Evolutionary conservation across 2,329 filamentous ascomycete genomes (phyloP).

Genomic region (Xylaria sp.): DNA sequence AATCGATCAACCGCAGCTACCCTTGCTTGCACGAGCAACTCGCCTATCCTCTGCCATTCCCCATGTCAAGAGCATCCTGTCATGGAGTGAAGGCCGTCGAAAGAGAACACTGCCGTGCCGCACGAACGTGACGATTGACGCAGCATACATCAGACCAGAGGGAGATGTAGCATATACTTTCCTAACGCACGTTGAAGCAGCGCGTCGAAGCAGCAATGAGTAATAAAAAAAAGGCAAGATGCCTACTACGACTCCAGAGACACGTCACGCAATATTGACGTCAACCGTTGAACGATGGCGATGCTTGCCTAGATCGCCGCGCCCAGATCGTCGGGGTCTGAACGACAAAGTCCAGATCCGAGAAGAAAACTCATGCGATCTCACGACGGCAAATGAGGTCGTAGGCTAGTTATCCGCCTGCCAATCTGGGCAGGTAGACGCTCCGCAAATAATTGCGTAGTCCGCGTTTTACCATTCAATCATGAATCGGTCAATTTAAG

Average conservation of each 20-base stretch:
- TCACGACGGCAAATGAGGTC: not conserved
- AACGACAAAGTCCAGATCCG: not conserved
- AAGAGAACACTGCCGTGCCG: constrained; percentile 1
- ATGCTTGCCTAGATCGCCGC: not conserved
- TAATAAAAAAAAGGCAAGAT: no score
- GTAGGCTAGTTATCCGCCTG: constrained; percentile 1
- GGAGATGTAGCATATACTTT: not conserved
- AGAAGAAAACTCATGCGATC: not conserved
- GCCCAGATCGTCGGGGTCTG: not conserved
- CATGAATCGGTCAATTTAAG: not conserved
- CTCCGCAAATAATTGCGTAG: constrained; percentile 8
- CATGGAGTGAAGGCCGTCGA: not conserved
- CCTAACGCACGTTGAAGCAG: not conserved
- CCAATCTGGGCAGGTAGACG: not conserved
- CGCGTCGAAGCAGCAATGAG: not conserved
- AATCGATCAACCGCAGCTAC: constrained; percentile 4
- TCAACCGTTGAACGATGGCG: not conserved
- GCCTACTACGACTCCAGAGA: not conserved
- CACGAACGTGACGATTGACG: not conserved
- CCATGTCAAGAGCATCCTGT: not conserved
- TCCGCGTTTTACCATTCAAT: not conserved
- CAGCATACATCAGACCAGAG: not conserved
- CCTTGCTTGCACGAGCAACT: constrained; percentile 2
- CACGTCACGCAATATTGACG: not conserved
- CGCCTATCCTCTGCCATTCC: not conserved